Conservation (phyloP, 176 grass and related monocot genomes). For the Zoysia japonica region DNA sequence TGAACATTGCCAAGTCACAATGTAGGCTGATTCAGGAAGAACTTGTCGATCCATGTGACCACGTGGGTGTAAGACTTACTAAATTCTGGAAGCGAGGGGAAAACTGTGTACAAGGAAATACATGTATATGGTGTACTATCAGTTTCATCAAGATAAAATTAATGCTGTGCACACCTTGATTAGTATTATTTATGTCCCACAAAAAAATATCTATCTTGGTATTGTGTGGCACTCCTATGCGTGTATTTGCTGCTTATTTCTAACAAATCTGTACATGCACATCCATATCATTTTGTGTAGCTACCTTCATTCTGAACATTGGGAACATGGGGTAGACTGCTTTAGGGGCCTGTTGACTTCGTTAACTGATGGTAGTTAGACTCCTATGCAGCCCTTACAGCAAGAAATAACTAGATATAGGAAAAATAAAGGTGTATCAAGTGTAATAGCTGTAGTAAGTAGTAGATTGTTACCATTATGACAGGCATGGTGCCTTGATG, state of each 20-base stretch:
- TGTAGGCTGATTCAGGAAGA: too few relatives aligned
- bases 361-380: not conserved
- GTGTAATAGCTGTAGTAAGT: constrained; percentile 27
- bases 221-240: not conserved
- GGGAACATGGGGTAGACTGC: not conserved
- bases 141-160: too few relatives aligned
- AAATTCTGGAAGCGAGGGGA: too few relatives aligned
- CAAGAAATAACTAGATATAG: constrained; percentile 1
- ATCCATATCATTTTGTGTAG: not conserved
- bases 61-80: too few relatives aligned
- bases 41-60: too few relatives aligned
- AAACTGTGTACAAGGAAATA: too few relatives aligned
- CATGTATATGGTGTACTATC: too few relatives aligned
- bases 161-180: too few relatives aligned
- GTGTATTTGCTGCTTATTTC: not conserved
- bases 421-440: constrained; percentile 12
- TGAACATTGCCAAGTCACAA: too few relatives aligned
- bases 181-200: too few relatives aligned
- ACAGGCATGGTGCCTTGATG: constrained; percentile 32
- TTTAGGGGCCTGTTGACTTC: not conserved
- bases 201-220: not conserved
- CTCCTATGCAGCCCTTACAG: not conserved
- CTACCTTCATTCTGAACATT: not conserved
- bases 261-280: not conserved
- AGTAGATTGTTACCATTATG: constrained; percentile 45